A percentile compares a stretch with the other conserved stretches of the same genome.
Conservation (phyloP, 2,329 filamentous ascomycete genomes). For the Epichloe sylvatica region DNA sequence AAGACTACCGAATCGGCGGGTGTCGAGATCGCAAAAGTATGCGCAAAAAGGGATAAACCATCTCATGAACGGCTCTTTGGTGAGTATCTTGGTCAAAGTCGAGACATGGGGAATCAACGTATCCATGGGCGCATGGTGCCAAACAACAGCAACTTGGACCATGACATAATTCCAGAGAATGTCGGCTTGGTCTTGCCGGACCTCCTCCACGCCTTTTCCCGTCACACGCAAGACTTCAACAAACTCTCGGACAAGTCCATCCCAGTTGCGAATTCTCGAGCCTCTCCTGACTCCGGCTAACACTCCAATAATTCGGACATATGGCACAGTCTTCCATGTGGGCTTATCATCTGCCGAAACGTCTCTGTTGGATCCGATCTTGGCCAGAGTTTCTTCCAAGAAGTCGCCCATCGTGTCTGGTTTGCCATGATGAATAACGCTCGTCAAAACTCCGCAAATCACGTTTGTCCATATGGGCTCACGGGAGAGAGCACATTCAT, state of each 20-base stretch:
- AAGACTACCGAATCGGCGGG: conserved; percentile 63
- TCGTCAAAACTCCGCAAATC: conserved; percentile 62
- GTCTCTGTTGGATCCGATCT: conserved; percentile 24
- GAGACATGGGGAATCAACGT: conserved; percentile 57
- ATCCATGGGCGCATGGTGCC: conserved; percentile 68
- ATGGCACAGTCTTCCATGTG: conserved; percentile 30
- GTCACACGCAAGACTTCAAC: conserved; percentile 37
- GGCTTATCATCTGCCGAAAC: conserved; percentile 13
- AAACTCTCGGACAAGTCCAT: conserved; percentile 42
- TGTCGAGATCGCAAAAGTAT: conserved; percentile 60
- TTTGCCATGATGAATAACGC: conserved; percentile 69
- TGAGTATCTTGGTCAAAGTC: conserved; percentile 50
- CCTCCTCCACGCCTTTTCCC: conserved; percentile 23
- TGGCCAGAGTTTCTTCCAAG: conserved; percentile 45
- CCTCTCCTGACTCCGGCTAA: conserved; percentile 72
- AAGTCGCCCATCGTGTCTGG: conserved; percentile 59
- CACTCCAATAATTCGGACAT: conserved; percentile 50
- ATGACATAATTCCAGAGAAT: conserved; percentile 45
- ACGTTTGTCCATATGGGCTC: conserved; percentile 47
- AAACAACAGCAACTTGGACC: conserved; percentile 48
- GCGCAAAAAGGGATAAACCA: conserved; percentile 81
- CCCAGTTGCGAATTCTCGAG: conserved; percentile 60
- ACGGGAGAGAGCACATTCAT: conserved; percentile 34
- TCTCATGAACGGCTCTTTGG: conserved; percentile 47
- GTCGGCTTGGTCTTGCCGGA: conserved; percentile 22